Evolutionary conservation across 2,329 filamentous ascomycete genomes (phyloP).

Genomic region (Sporothrix globosa): DNA sequence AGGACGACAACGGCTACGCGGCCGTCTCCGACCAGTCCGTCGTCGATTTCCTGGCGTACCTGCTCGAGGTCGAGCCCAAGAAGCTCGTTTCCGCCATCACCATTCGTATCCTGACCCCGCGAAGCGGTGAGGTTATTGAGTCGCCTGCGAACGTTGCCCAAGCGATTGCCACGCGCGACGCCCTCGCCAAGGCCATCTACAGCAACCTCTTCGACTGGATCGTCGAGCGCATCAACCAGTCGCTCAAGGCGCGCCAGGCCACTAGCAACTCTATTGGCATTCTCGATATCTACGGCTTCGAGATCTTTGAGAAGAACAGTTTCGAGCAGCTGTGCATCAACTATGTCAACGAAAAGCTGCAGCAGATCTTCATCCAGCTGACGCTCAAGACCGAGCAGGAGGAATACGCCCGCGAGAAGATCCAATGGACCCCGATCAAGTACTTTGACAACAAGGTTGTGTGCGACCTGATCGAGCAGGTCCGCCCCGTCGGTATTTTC

Average conservation of each 20-base stretch:
- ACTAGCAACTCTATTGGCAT: slow-evolving; percentile 90
- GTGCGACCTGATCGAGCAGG: slow-evolving; percentile 93
- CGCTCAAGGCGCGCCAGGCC: slow-evolving; percentile 74
- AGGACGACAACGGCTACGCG: slow-evolving; percentile 88
- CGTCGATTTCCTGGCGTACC: slow-evolving; percentile 90
- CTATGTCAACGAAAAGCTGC: slow-evolving; percentile 98
- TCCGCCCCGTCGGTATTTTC: slow-evolving; percentile 87
- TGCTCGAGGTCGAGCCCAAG: slow-evolving; percentile 82
- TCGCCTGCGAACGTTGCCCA: slow-evolving; percentile 85
- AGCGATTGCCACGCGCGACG: slow-evolving; percentile 84
- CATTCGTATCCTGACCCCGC: slow-evolving; percentile 76
- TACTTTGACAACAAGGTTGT: slow-evolving; percentile 99
- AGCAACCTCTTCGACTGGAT: slow-evolving; percentile 99
- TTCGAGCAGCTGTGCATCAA: slow-evolving; percentile 99
- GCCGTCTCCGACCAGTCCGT: slow-evolving; percentile 86
- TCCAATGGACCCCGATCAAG: slow-evolving; percentile 98
- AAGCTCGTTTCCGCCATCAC: slow-evolving; percentile 87
- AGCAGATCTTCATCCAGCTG: slow-evolving; percentile 98
- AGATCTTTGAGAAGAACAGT: slow-evolving; percentile 98
- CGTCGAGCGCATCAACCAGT: slow-evolving; percentile 86
- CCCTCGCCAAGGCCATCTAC: slow-evolving; percentile 93
- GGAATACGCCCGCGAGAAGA: slow-evolving; percentile 93
- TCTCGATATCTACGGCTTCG: slow-evolving; percentile 97
- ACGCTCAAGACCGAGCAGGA: slow-evolving; percentile 97
- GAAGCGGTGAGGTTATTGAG: slow-evolving; percentile 68